A percentile compares a stretch with the other conserved stretches of the same genome.
Evolutionary conservation across 176 grass and related monocot species (phyloP).

Genomic region (Phoenix dactylifera): DNA sequence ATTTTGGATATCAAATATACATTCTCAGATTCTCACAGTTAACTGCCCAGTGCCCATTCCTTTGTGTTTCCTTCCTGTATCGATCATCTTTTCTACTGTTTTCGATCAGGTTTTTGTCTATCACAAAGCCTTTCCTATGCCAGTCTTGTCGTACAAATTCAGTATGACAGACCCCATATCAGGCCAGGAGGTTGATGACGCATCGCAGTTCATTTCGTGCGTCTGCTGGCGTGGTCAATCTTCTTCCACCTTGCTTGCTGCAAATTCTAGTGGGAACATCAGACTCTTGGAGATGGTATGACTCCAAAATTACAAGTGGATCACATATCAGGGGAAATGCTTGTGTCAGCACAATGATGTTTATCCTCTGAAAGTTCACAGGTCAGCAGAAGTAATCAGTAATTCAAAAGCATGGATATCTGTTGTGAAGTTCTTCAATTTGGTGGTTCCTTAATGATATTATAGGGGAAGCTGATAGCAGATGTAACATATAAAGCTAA

Average conservation of each 20-base stretch:
- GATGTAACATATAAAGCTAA: conserved; percentile 54
- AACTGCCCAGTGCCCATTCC: too few species aligned
- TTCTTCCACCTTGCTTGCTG: conserved; percentile 70
- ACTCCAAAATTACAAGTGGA: not conserved
- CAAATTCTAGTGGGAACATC: conserved; percentile 87
- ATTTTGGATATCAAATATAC: too few species aligned
- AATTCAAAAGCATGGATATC: conserved; percentile 14
- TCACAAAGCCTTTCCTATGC: conserved; percentile 92
- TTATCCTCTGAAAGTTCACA: not conserved
- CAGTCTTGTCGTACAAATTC: conserved; percentile 83
- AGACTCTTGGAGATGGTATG: conserved; percentile 94
- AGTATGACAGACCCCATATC: conserved; percentile 65
- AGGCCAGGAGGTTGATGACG: conserved; percentile 80
- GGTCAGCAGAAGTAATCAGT: not conserved
- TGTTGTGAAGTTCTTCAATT: conserved; percentile 30
- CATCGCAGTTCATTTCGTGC: conserved; percentile 83
- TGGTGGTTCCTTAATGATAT: conserved; percentile 8
- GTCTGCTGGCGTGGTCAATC: conserved; percentile 87
- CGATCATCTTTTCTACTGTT: not conserved
- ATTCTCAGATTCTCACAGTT: too few species aligned
- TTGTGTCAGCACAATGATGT: not conserved
- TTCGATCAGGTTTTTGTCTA: conserved; percentile 79
- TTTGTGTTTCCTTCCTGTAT: too few species aligned
- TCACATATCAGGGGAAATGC: not conserved
- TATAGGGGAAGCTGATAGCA: conserved; percentile 48